Evolutionary conservation across 2,329 filamentous ascomycete species (phyloP).

Genomic region (Nigrograna mackinnonii): DNA sequence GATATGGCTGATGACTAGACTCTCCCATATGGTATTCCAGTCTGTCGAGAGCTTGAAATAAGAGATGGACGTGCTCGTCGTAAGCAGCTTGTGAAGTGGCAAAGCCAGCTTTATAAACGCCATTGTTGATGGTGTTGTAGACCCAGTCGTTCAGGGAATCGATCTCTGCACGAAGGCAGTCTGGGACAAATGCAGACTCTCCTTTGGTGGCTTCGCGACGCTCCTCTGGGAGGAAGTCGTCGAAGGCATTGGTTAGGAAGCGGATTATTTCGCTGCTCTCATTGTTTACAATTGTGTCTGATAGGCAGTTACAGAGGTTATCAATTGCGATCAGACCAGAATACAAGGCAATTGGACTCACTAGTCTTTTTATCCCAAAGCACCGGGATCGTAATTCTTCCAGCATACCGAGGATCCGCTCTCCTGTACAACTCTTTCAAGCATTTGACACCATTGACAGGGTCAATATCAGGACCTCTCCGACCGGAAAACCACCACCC

Average conservation of each 20-base stretch:
- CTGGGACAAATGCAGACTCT: conserved; percentile 69
- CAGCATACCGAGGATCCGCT: conserved; percentile 56
- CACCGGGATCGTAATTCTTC: conserved; percentile 79
- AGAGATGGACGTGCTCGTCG: conserved; percentile 68
- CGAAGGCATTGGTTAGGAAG: conserved; percentile 36
- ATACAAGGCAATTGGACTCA: conserved; percentile 5
- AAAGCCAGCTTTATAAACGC: conserved; percentile 70
- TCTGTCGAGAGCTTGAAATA: conserved; percentile 79
- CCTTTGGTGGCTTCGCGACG: conserved; percentile 59
- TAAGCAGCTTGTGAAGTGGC: conserved; percentile 84
- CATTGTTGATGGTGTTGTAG: conserved; percentile 65
- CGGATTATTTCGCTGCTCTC: conserved; percentile 39
- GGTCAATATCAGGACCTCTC: conserved; percentile 29
- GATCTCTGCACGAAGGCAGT: conserved; percentile 66
- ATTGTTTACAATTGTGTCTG: conserved; percentile 38
- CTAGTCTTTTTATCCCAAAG: conserved; percentile 69
- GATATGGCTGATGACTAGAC: conserved; percentile 62
- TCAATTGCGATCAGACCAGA: background rate
- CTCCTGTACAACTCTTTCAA: conserved; percentile 72
- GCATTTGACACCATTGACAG: conserved; percentile 33
- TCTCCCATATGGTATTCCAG: conserved; percentile 71
- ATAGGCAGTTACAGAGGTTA: conserved; percentile 9
- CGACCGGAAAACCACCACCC: conserved; percentile 37
- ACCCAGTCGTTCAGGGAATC: conserved; percentile 81
- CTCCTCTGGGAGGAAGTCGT: conserved; percentile 40